A percentile compares a stretch with the other conserved stretches of the same genome.
These are phyloP conservation scores for Mycothermus thermophilus DNA, from an alignment of 495 filamentous ascomycete species.

Conservation along the genomic window DNA sequence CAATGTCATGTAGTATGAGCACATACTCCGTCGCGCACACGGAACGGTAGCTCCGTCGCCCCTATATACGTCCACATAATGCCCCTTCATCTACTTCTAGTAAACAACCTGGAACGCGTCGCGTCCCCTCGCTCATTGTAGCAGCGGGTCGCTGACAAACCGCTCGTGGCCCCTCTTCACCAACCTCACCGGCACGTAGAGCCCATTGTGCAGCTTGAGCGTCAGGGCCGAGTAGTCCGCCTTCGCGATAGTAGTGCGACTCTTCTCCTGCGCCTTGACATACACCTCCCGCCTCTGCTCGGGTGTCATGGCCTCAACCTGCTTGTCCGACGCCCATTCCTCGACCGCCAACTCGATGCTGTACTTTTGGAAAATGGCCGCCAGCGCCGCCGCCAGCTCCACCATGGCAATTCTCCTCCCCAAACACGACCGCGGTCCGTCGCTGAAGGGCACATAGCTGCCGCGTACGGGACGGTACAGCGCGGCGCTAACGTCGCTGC, in stretches of 20 bases:
- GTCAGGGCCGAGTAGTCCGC: conserved; percentile 46
- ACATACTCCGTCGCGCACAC: too few relatives aligned
- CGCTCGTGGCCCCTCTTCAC: conserved; percentile 49
- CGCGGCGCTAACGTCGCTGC: conserved; percentile 37
- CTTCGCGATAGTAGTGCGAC: conserved; percentile 28
- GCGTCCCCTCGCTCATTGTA: too few relatives aligned
- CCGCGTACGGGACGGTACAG: conserved; percentile 49
- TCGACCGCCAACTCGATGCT: conserved; percentile 53
- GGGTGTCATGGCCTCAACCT: conserved; percentile 39
- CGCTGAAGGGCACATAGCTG: conserved; percentile 58
- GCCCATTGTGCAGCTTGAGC: conserved; percentile 43
- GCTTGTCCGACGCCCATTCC: conserved; percentile 45
- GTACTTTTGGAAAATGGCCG: conserved; percentile 49
- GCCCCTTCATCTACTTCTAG: too few relatives aligned
- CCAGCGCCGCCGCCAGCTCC: conserved; percentile 54
- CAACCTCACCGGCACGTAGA: conserved; percentile 43
- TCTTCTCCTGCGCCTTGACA: conserved; percentile 37
- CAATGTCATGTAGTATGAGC: too few relatives aligned
- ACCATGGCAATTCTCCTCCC: conserved; percentile 65
- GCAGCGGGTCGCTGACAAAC: conserved; percentile 33
- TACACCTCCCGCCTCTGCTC: conserved; percentile 39
- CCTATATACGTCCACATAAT: too few relatives aligned
- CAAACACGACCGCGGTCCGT: conserved; percentile 55
- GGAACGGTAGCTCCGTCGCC: too few relatives aligned
- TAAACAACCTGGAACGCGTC: too few relatives aligned